Percentiles rank a stretch among this genome's conserved stretches.
Conservation (phyloP, 225 moss, liverwort and hornwort genomes). For the Marchantia paleacea region DNA sequence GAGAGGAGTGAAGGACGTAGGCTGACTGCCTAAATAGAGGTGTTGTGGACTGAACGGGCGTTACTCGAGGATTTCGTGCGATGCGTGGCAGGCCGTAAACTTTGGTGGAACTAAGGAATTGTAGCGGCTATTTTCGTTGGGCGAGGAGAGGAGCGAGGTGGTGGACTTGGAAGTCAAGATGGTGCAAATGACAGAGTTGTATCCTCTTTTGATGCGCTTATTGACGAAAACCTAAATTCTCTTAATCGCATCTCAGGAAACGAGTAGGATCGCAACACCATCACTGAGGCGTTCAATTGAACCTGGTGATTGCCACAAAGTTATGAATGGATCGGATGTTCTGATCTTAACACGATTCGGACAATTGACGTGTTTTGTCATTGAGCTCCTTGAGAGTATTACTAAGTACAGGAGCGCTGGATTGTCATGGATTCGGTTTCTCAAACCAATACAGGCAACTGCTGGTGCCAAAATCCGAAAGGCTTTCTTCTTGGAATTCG, state of each 20-base stretch:
- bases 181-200: constrained; percentile 87
- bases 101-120: neutral
- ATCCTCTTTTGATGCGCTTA: constrained; percentile 43
- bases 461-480: neutral
- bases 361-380: neutral
- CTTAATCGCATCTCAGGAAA: constrained; percentile 22
- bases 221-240: constrained; percentile 12
- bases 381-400: neutral
- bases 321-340: neutral
- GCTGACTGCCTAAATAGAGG: neutral
- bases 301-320: neutral
- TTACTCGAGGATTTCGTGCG: constrained; percentile 6
- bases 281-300: neutral
- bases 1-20: neutral
- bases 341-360: neutral
- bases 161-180: constrained; percentile 30
- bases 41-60: neutral
- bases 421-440: neutral
- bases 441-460: neutral
- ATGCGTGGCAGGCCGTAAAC: neutral
- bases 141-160: neutral
- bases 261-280: neutral
- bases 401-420: neutral
- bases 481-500: neutral
- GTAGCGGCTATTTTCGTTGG: neutral